Conservation (phyloP, 1,284 basidiomycete species). For the Amylostereum areolatum region DNA sequence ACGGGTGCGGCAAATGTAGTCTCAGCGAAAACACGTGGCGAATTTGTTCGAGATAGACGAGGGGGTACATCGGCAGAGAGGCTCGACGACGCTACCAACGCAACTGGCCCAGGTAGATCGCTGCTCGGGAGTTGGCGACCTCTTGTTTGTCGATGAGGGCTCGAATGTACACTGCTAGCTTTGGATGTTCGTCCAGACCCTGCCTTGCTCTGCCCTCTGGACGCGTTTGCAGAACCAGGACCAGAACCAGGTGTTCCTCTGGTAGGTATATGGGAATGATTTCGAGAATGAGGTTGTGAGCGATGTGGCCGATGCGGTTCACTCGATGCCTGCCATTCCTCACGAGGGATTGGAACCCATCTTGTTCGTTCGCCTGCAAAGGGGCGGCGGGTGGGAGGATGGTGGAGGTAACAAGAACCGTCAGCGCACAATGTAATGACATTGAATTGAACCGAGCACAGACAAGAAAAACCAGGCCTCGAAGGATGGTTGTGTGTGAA, state of each 20-base stretch:
- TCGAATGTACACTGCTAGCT: conserved; percentile 37
- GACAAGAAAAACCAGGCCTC: not conserved
- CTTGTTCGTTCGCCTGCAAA: conserved; percentile 47
- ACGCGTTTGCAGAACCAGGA: conserved; percentile 21
- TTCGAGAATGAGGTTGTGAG: conserved; percentile 16
- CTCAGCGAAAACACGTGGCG: conserved; percentile 6
- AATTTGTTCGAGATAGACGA: conserved; percentile 5
- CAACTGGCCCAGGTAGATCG: not conserved
- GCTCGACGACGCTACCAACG: not conserved
- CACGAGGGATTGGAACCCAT: conserved; percentile 52
- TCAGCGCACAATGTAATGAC: conserved; percentile 7
- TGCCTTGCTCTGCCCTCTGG: conserved; percentile 28
- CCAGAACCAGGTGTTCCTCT: conserved; percentile 14
- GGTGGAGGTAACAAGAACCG: conserved; percentile 9
- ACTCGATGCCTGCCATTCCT: conserved; percentile 50
- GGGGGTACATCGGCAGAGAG: not conserved
- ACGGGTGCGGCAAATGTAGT: conserved; percentile 9
- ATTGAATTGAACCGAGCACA: not conserved
- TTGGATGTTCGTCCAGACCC: conserved; percentile 27
- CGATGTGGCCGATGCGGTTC: conserved; percentile 32
- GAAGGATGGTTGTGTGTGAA: conserved; percentile 3
- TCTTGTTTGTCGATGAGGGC: conserved; percentile 26
- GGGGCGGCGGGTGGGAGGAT: conserved; percentile 7
- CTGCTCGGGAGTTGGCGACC: conserved; percentile 9
- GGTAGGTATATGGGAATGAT: conserved; percentile 8